phyloP scores from a whole-genome alignment of 306 rosid species.

The Mucuna pruriens region DNA sequence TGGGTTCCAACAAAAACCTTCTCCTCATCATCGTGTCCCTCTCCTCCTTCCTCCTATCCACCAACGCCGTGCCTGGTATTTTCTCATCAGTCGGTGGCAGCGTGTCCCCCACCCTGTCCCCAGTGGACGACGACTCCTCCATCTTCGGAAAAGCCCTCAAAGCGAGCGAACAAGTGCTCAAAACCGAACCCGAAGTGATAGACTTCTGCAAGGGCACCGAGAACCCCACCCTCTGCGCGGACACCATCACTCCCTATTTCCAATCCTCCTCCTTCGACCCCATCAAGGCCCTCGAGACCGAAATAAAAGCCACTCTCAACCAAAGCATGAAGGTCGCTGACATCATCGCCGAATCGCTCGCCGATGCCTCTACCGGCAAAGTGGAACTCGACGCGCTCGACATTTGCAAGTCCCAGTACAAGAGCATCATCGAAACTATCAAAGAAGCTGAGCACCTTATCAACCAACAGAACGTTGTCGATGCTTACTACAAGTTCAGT shows the following conservation, averaged over 20 bases:
- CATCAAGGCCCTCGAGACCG: constrained; percentile 28
- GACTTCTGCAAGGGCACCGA: background rate
- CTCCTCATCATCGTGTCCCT: background rate
- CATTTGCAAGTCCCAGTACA: constrained; percentile 14
- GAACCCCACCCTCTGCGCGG: constrained; percentile 21
- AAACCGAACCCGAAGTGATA: background rate
- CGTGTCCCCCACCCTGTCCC: background rate
- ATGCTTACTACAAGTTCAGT: constrained; percentile 39
- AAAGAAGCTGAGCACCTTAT: background rate
- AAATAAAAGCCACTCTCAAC: background rate
- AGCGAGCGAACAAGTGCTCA: background rate
- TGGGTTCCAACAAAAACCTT: background rate
- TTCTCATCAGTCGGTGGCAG: background rate
- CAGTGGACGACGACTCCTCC: too few relatives aligned
- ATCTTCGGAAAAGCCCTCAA: background rate
- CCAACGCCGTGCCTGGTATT: background rate
- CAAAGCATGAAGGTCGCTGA: background rate
- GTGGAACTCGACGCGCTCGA: background rate
- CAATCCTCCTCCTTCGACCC: constrained; percentile 7
- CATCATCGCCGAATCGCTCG: background rate
- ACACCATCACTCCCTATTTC: background rate
- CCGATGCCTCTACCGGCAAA: background rate
- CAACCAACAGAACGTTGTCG: constrained; percentile 13
- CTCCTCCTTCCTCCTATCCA: background rate
- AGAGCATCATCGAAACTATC: background rate